phyloP scores from a whole-genome alignment of 2,329 filamentous ascomycete genomes.

The Aureobasidium subglaciale region DNA sequence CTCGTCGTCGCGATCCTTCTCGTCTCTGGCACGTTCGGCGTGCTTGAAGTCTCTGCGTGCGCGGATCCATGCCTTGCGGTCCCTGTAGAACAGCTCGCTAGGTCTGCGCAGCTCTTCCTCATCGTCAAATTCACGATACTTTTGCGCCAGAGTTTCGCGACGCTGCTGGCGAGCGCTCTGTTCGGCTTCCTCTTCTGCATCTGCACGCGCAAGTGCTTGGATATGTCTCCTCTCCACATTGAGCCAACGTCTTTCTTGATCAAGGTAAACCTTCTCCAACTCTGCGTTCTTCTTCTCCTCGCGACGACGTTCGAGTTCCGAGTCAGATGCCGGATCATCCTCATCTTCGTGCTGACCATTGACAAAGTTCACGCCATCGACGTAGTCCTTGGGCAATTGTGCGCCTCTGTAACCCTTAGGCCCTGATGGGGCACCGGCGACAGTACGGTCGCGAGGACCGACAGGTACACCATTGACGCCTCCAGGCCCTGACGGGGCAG shows the following conservation, averaged over 20 bases:
- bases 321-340: conserved; percentile 79
- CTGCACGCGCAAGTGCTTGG: conserved; percentile 78
- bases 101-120: conserved; percentile 63
- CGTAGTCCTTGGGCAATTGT: conserved; percentile 63
- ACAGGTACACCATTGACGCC: conserved; percentile 70
- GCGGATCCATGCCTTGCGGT: conserved; percentile 76
- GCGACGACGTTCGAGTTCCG: conserved; percentile 70
- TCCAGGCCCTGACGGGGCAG: conserved; percentile 44
- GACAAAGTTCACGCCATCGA: conserved; percentile 74
- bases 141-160: conserved; percentile 61
- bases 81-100: conserved; percentile 83
- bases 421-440: conserved; percentile 69
- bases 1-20: conserved; percentile 74
- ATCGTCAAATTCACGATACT: conserved; percentile 79
- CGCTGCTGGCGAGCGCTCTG: conserved; percentile 56
- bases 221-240: conserved; percentile 80
- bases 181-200: conserved; percentile 70
- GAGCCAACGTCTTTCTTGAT: conserved; percentile 83
- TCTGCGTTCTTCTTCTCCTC: conserved; percentile 66
- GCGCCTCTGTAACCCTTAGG: conserved; percentile 52
- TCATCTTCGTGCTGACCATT: conserved; percentile 78
- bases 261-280: conserved; percentile 70
- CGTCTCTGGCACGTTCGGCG: conserved; percentile 69
- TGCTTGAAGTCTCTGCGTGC: conserved; percentile 68
- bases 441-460: conserved; percentile 60